These are phyloP conservation scores for Phaeoacremonium minimum DNA, from an alignment of 2,329 filamentous ascomycete genomes.

Conservation along the genomic window DNA sequence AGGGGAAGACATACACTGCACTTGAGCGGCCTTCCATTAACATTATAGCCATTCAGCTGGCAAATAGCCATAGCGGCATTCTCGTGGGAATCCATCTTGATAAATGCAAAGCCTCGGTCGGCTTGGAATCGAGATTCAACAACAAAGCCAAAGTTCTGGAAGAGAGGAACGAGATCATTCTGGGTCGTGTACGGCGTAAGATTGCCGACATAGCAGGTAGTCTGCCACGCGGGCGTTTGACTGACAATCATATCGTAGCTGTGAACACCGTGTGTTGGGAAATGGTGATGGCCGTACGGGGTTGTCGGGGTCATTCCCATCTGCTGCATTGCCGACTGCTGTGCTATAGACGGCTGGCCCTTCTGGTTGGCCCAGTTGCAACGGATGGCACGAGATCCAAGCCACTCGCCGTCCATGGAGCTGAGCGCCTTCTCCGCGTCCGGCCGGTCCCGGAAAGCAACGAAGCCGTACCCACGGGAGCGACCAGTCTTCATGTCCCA, in stretches of 20 bases:
- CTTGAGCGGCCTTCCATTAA: conserved; percentile 94
- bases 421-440: conserved; percentile 95
- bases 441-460: conserved; percentile 88
- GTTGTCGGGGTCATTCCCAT: conserved; percentile 99
- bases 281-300: conserved; percentile 94
- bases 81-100: conserved; percentile 99
- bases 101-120: conserved; percentile 95
- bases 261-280: conserved; percentile 92
- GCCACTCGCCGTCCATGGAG: conserved; percentile 99
- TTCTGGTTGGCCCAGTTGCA: conserved; percentile 99
- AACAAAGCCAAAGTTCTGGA: conserved; percentile 98
- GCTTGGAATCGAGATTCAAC: conserved; percentile 97
- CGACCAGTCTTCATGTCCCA: conserved; percentile 99
- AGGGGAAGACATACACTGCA: conserved; percentile 76
- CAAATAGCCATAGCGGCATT: conserved; percentile 98
- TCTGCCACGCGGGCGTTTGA: conserved; percentile 97
- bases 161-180: conserved; percentile 93
- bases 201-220: conserved; percentile 96
- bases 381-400: conserved; percentile 94
- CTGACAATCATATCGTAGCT: conserved; percentile 96
- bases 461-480: conserved; percentile 95
- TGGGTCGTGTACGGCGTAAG: conserved; percentile 96
- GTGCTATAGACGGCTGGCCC: conserved; percentile 96
- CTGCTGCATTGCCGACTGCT: conserved; percentile 93
- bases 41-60: conserved; percentile 95